phyloP scores from a whole-genome alignment of 2,329 filamentous ascomycete species.

The Botryotinia globosa region DNA sequence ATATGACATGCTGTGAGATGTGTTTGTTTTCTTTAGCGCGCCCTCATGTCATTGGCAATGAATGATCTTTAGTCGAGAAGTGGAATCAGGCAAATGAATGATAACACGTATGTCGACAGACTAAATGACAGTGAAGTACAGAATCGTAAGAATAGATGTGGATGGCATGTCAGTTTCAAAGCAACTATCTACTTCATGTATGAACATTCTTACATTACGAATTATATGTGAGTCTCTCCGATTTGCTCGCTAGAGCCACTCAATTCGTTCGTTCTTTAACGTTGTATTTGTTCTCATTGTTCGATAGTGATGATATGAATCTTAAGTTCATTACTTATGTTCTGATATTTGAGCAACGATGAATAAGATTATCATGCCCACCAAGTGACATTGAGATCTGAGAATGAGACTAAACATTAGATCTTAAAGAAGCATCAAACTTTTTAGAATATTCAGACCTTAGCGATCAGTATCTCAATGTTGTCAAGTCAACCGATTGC shows the following conservation, averaged over 20 bases:
- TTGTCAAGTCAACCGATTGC: background rate
- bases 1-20: background rate
- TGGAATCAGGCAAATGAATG: background rate
- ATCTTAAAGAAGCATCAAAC: background rate
- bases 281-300: background rate
- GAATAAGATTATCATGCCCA: background rate
- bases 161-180: fast-evolving
- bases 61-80: background rate
- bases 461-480: background rate
- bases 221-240: background rate
- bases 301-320: background rate
- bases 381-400: background rate
- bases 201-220: background rate
- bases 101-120: background rate
- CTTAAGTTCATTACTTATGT: background rate
- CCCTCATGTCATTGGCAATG: no score
- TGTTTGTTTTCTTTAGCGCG: no score
- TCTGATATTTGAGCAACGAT: background rate
- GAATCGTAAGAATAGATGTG: background rate
- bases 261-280: background rate
- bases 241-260: background rate
- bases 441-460: background rate
- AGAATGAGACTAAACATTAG: background rate
- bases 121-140: background rate
- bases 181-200: background rate